A percentile compares a stretch with the other conserved stretches of the same genome.
Conservation (phyloP, 2,329 filamentous ascomycete species). For the Beauveria australis region DNA sequence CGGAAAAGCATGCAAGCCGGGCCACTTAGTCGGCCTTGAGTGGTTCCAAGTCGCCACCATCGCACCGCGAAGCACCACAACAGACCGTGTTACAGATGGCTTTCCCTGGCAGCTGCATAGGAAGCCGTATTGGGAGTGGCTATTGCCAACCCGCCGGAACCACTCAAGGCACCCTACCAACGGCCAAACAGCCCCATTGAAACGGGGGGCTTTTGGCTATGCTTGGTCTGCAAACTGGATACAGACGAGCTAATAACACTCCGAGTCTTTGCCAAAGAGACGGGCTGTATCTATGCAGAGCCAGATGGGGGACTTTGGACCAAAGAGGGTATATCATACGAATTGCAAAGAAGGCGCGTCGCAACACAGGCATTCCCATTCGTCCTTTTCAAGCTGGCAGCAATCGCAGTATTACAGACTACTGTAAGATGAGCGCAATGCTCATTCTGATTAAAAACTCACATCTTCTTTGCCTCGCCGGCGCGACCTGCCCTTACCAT, state of each 20-base stretch:
- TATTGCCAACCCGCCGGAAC: slow-evolving; percentile 4
- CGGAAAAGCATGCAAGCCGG: slow-evolving; percentile 1
- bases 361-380: neutral
- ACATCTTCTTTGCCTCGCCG: neutral
- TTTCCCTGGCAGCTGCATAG: slow-evolving; percentile 1
- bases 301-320: neutral
- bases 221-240: neutral
- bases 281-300: neutral
- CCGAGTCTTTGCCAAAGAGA: neutral
- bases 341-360: neutral
- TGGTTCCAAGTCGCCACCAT: slow-evolving; percentile 5
- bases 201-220: slow-evolving; percentile 11
- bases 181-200: slow-evolving; percentile 4
- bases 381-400: neutral
- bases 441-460: neutral
- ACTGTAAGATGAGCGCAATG: neutral
- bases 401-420: neutral
- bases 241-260: neutral
- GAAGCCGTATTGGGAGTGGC: neutral
- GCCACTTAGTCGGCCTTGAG: neutral
- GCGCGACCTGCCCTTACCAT: slow-evolving; percentile 24
- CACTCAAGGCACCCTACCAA: neutral
- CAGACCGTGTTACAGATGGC: neutral
- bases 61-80: slow-evolving; percentile 1
- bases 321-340: neutral